Evolutionary conservation across 371 early-diverging fungal species (phyloP), one percentile per base, ranked within the genome.

Genomic region (Mortierella sp.): DNA sequence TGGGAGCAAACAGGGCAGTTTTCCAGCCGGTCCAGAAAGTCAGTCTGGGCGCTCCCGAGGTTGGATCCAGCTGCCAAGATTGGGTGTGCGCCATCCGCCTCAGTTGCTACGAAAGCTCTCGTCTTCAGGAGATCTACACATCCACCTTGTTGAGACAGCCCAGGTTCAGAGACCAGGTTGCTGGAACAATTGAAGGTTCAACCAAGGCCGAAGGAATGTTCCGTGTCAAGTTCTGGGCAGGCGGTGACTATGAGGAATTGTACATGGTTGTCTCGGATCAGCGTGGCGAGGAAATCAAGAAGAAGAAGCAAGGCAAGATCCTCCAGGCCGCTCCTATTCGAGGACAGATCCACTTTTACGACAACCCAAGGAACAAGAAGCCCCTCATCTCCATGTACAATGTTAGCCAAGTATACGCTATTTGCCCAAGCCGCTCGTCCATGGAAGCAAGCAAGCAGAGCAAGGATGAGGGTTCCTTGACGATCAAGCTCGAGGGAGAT

Each of bases 41-140:
- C 53, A 64, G 61, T 22, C 48, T 76, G 27, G 76, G 76, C 0
- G 41, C 44, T 1, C 69, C 66, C 19, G 65, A 76, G 21, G 46
- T 65, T 7, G 76, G 76, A 4, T 64, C 64, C 17, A 61, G 40
- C 40, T 69, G 69, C 45, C 77, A 76, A 48, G 77, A 76, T 47
- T 92, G 80, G 93, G 85, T 93, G 6, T 79, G 82, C 48, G 91
- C 90, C 7, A 80, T 94, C 52, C 88, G 93, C 9, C 80, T 94
- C 29, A 85, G 91, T 19, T 86, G 90, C 60, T 94, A 88, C 63
- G 95, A 94, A 71, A 82, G 84, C 17, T 80, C 88, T 44, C 84
- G 87, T 56, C 76, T 94, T 13, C 89, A 93, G 50, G 88, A 92
- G 64, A 81, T 88, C 37, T 93, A 91, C 60, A 90, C 94, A 3